A percentile compares a stretch with the other conserved stretches of the same genome.
Conservation (phyloP, 2,329 filamentous ascomycete genomes). For the Penicillium sp. region DNA sequence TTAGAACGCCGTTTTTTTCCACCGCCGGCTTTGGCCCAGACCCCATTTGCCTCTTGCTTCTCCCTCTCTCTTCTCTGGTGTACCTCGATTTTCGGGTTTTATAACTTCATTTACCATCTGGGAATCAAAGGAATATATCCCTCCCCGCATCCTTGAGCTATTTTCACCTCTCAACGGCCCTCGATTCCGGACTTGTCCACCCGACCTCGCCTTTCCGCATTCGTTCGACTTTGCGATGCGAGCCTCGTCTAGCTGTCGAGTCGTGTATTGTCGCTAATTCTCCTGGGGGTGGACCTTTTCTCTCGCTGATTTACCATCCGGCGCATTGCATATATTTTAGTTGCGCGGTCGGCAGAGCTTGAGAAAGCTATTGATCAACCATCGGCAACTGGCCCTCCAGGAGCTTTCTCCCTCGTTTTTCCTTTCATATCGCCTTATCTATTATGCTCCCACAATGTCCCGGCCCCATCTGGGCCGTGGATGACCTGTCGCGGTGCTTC, state of each 20-base stretch:
- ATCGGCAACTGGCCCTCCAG: not conserved
- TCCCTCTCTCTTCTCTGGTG: not conserved
- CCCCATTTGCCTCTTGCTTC: not conserved
- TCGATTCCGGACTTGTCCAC: conserved; percentile 4
- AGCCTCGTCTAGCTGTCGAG: conserved; percentile 22
- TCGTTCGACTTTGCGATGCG: conserved; percentile 26
- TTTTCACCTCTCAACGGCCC: conserved; percentile 4
- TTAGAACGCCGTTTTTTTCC: conserved; percentile 4
- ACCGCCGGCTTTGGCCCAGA: conserved; percentile 17
- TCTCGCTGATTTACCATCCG: not conserved
- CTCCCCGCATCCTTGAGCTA: not conserved
- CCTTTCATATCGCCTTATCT: conserved; percentile 3
- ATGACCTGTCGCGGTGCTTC: conserved; percentile 65
- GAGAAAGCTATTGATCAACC: not conserved
- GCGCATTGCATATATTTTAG: not conserved
- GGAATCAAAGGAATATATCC: not conserved
- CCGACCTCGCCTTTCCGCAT: conserved; percentile 9
- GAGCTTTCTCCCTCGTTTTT: conserved; percentile 11
- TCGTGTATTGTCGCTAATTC: conserved; percentile 20
- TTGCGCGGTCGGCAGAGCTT: not conserved
- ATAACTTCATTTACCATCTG: not conserved
- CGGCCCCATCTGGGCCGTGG: conserved; percentile 59
- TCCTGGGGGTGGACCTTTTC: conserved; percentile 2
- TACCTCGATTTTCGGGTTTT: not conserved
- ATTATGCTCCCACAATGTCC: conserved; percentile 59